Conservation (phyloP, 1,284 basidiomycete genomes). For the Cerioporus squamosus region DNA sequence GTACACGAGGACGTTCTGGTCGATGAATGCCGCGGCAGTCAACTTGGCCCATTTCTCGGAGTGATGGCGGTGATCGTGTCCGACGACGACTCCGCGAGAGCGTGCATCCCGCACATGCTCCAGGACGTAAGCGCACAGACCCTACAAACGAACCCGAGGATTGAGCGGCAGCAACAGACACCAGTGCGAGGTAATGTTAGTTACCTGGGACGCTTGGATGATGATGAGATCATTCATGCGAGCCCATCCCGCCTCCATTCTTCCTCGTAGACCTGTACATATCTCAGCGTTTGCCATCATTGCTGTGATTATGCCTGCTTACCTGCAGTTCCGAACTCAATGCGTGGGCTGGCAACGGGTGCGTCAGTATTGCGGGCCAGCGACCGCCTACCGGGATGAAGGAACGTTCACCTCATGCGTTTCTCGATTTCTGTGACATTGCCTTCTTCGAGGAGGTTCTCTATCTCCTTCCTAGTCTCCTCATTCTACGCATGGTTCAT, state of each 20-base stretch:
- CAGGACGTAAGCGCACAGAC: constrained; percentile 74
- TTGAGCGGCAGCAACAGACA: constrained; percentile 1
- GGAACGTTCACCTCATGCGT: constrained; percentile 30
- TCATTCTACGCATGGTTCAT: constrained; percentile 26
- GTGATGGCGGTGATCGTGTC: constrained; percentile 82
- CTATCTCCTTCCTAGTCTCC: constrained; percentile 33
- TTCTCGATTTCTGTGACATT: constrained; percentile 31
- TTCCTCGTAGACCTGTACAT: constrained; percentile 70
- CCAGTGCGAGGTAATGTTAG: background rate
- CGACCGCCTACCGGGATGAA: background rate
- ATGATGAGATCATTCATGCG: constrained; percentile 87
- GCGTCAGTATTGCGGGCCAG: background rate
- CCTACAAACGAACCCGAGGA: constrained; percentile 45
- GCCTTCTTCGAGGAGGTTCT: constrained; percentile 24
- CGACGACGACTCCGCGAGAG: constrained; percentile 74
- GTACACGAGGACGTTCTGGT: constrained; percentile 68
- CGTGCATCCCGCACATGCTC: constrained; percentile 55
- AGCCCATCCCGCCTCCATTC: constrained; percentile 86
- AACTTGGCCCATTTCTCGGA: constrained; percentile 78
- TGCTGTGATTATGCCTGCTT: background rate
- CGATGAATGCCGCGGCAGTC: constrained; percentile 71
- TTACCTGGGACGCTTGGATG: constrained; percentile 83
- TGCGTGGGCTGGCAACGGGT: constrained; percentile 53
- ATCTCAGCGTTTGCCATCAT: background rate
- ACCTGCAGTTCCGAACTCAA: constrained; percentile 89